Evolutionary conservation across 345 rosid genomes (phyloP).

Genomic region (Cardamine chenopodiifolia): DNA sequence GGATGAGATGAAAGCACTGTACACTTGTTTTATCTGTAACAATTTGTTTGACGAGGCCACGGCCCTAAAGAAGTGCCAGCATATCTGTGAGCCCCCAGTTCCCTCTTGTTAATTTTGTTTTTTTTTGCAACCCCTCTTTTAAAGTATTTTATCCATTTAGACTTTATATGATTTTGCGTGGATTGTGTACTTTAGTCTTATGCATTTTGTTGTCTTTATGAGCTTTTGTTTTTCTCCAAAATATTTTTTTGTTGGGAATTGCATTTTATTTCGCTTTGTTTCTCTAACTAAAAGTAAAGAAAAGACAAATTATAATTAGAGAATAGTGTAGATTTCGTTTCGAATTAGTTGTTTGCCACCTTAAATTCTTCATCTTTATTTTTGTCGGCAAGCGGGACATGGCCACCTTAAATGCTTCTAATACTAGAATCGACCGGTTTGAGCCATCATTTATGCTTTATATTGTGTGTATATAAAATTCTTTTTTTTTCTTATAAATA

Average conservation of each 20-base stretch:
- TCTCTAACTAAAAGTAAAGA: neutral
- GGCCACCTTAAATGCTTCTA: neutral
- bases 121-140: too few species aligned
- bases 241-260: neutral
- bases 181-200: neutral
- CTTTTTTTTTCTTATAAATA: neutral
- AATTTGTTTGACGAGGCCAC: neutral
- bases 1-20: too few species aligned
- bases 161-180: neutral
- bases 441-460: neutral
- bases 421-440: neutral
- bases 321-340: neutral
- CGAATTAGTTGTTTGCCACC: neutral
- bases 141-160: neutral
- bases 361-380: neutral
- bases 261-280: neutral
- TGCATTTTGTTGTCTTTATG: neutral
- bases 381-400: too few species aligned
- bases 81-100: conserved; percentile 7
- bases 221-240: neutral
- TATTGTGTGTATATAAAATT: neutral
- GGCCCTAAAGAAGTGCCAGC: neutral
- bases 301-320: too few species aligned
- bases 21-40: neutral
- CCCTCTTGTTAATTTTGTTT: too few species aligned